phyloP scores from a whole-genome alignment of 2,329 filamentous ascomycete species.

The Emergomyces pasteurianus region DNA sequence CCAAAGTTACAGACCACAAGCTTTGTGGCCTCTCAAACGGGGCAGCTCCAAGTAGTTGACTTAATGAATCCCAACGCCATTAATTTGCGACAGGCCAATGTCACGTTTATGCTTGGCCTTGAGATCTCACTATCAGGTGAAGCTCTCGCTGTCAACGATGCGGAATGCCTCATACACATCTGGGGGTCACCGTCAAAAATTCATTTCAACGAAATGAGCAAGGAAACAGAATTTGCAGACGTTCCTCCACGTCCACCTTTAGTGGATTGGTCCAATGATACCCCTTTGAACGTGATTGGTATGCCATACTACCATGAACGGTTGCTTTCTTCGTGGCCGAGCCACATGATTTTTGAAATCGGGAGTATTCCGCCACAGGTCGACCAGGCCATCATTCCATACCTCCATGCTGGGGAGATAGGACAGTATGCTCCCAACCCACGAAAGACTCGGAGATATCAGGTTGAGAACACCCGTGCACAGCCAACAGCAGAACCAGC shows the following conservation, averaged over 20 bases:
- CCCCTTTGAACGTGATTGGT: constrained; percentile 72
- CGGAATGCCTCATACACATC: constrained; percentile 65
- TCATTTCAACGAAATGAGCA: constrained; percentile 72
- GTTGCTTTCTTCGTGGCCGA: constrained; percentile 81
- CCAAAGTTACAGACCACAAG: constrained; percentile 90
- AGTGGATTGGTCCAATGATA: constrained; percentile 60
- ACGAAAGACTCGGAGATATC: constrained; percentile 62
- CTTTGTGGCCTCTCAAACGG: constrained; percentile 81
- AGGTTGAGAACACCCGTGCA: constrained; percentile 64
- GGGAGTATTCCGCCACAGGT: constrained; percentile 69
- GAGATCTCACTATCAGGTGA: constrained; percentile 83
- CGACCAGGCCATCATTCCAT: constrained; percentile 57
- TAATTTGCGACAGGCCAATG: constrained; percentile 71
- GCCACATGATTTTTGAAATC: constrained; percentile 69
- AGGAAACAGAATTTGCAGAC: constrained; percentile 66
- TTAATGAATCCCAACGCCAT: constrained; percentile 86
- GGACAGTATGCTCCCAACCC: constrained; percentile 70
- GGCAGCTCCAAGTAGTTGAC: constrained; percentile 92
- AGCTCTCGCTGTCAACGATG: constrained; percentile 68
- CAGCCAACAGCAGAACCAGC: constrained; percentile 49
- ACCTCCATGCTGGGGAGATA: constrained; percentile 58
- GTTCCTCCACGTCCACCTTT: constrained; percentile 48
- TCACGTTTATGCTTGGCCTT: constrained; percentile 64
- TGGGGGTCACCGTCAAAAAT: constrained; percentile 83
- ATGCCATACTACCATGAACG: constrained; percentile 88